A percentile compares a stretch with the other conserved stretches of the same genome.
Conservation (phyloP, 2,329 filamentous ascomycete genomes). For the Sodiomyces alkalinus region DNA sequence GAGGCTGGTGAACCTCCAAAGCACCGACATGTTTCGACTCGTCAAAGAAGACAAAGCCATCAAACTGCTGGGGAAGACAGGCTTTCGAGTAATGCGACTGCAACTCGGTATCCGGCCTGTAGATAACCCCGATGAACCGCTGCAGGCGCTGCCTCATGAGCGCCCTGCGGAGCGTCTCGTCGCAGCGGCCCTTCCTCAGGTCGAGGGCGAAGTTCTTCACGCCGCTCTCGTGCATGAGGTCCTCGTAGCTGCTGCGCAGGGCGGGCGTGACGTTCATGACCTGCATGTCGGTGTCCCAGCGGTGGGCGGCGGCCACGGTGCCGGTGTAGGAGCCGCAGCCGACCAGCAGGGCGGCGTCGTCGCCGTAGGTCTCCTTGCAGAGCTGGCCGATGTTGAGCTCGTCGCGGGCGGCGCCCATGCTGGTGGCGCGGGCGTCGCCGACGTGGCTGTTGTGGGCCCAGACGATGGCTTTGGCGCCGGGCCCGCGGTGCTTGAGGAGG, state of each 20-base stretch:
- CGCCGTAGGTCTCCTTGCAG: constrained; percentile 26
- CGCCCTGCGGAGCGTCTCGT: constrained; percentile 18
- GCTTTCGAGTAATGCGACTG: no score
- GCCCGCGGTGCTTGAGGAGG: constrained; percentile 22
- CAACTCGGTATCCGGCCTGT: no score
- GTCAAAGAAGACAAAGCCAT: no score
- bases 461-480: constrained; percentile 28
- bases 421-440: constrained; percentile 36
- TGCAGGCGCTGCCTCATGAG: constrained; percentile 24
- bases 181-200: constrained; percentile 20
- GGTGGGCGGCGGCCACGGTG: constrained; percentile 33
- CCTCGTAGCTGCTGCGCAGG: constrained; percentile 30
- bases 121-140: no score
- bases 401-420: constrained; percentile 26
- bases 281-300: constrained; percentile 31
- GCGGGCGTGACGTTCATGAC: constrained; percentile 31
- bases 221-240: constrained; percentile 28
- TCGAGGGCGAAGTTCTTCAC: constrained; percentile 29
- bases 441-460: constrained; percentile 40
- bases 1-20: no score
- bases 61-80: constrained; percentile 41
- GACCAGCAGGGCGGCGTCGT: constrained; percentile 3
- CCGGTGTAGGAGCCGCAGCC: constrained; percentile 34
- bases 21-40: no score
- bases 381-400: constrained; percentile 39